These are phyloP conservation scores for Magnusiomyces sp. DNA, from an alignment of 1,139 yeast species.

Conservation along the genomic window DNA sequence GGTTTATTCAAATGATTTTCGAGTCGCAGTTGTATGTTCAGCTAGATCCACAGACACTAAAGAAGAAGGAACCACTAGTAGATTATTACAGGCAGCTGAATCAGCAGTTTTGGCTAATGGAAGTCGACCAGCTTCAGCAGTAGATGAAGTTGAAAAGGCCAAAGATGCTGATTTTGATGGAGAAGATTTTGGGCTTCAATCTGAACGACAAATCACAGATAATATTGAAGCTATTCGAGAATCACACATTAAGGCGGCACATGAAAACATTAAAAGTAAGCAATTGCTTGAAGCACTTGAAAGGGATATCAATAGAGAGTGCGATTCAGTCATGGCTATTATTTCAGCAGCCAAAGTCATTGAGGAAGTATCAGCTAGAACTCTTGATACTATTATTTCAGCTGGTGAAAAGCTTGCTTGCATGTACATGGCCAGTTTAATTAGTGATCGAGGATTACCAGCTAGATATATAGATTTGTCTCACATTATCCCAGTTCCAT, in stretches of 20 bases:
- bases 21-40: conserved; percentile 94
- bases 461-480: conserved; percentile 77
- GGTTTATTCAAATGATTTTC: conserved; percentile 47
- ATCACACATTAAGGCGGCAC: conserved; percentile 78
- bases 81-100: conserved; percentile 70
- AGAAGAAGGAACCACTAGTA: conserved; percentile 88
- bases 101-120: conserved; percentile 24
- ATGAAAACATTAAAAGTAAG: conserved; percentile 39
- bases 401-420: conserved; percentile 92
- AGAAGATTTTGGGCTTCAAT: not conserved
- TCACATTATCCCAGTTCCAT: conserved; percentile 39
- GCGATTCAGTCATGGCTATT: conserved; percentile 58
- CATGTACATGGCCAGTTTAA: conserved; percentile 73
- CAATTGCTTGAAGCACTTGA: conserved; percentile 44
- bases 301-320: conserved; percentile 51
- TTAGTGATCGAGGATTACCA: conserved; percentile 70
- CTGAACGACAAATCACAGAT: not conserved
- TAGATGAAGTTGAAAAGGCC: not conserved
- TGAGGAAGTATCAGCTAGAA: conserved; percentile 85
- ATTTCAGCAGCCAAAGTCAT: conserved; percentile 81
- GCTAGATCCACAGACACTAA: conserved; percentile 89
- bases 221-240: conserved; percentile 52
- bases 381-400: conserved; percentile 83
- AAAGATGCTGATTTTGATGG: not conserved
- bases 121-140: not conserved